Evolutionary conservation across 176 grass and related monocot genomes (phyloP).

Genomic region (Ananas comosus): DNA sequence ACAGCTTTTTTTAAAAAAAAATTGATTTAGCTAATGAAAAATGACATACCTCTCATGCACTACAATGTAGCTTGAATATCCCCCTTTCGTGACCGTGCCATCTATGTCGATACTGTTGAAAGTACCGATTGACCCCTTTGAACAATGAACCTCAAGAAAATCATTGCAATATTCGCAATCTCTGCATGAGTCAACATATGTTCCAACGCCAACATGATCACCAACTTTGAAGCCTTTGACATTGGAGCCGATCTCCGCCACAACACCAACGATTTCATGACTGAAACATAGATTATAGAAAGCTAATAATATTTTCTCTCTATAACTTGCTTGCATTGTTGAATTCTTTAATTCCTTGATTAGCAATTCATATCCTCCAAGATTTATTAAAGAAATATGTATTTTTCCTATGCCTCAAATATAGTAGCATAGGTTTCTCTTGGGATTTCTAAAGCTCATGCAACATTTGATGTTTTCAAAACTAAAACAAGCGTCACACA

Average conservation of each 20-base stretch:
- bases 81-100: constrained; percentile 61
- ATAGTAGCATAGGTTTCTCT: too few species aligned
- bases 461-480: too few species aligned
- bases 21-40: background rate
- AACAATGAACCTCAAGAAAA: constrained; percentile 47
- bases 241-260: constrained; percentile 50
- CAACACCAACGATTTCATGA: constrained; percentile 75
- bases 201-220: constrained; percentile 57
- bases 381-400: too few species aligned
- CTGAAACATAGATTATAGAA: constrained; percentile 16
- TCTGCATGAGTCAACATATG: constrained; percentile 54
- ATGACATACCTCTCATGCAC: constrained; percentile 51
- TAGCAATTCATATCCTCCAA: too few species aligned
- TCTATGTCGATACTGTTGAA: constrained; percentile 64
- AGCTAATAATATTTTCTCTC: too few species aligned
- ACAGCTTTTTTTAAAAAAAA: background rate
- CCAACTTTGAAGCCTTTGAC: constrained; percentile 50
- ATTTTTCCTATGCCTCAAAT: too few species aligned
- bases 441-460: too few species aligned
- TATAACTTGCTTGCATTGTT: too few species aligned
- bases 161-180: constrained; percentile 49
- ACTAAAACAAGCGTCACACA: too few species aligned
- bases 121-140: constrained; percentile 24
- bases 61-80: constrained; percentile 80
- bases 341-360: too few species aligned